Evolutionary conservation across 2,329 filamentous ascomycete species (phyloP).

Genomic region (Epichloe glyceriae): DNA sequence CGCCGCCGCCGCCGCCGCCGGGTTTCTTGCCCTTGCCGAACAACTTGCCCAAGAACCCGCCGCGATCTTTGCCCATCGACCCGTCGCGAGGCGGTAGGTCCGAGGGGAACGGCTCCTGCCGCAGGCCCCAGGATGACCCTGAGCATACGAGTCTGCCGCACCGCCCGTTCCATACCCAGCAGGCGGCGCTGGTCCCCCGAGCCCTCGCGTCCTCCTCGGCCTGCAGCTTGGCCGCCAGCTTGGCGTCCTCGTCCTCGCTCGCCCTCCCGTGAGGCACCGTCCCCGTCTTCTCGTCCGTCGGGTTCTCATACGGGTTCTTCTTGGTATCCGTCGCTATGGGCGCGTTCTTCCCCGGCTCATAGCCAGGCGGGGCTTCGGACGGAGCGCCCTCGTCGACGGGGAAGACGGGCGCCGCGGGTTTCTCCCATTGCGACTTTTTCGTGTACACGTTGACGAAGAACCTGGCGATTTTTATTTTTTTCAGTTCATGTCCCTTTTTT

Average conservation of each 20-base stretch:
- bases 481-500: neutral
- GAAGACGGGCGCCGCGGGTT: conserved; percentile 56
- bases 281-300: conserved; percentile 4
- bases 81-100: conserved; percentile 30
- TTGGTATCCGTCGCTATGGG: conserved; percentile 43
- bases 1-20: conserved; percentile 13
- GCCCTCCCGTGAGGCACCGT: conserved; percentile 13
- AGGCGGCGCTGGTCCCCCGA: conserved; percentile 19
- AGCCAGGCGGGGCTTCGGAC: conserved; percentile 54
- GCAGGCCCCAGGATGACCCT: conserved; percentile 11
- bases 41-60: conserved; percentile 37
- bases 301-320: conserved; percentile 54
- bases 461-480: conserved; percentile 29
- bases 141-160: conserved; percentile 15
- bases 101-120: conserved; percentile 16
- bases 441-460: conserved; percentile 87
- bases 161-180: conserved; percentile 21
- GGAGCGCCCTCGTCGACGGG: conserved; percentile 32
- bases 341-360: conserved; percentile 32
- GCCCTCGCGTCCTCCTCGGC: conserved; percentile 66
- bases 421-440: conserved; percentile 84
- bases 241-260: conserved; percentile 52
- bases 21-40: conserved; percentile 29
- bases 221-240: conserved; percentile 63
- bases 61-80: conserved; percentile 25